Percentiles rank a stretch among this genome's conserved stretches.
Conservation (phyloP, 2,329 filamentous ascomycete species). For the Epichloe typhina region DNA sequence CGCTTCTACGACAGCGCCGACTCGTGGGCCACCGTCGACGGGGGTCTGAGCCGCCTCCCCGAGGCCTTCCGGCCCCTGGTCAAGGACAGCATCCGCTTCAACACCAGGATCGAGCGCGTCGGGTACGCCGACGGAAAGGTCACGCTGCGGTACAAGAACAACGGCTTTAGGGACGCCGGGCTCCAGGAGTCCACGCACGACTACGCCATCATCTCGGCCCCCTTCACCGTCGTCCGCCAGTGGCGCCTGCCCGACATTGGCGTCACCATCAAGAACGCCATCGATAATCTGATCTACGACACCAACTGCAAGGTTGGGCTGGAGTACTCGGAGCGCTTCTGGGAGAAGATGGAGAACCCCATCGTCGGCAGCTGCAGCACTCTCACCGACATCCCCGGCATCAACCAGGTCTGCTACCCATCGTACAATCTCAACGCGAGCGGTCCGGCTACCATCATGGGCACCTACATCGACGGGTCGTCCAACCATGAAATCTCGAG, state of each 20-base stretch:
- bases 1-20: conserved; percentile 8
- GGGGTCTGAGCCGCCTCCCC: conserved; percentile 21
- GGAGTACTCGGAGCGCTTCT: conserved; percentile 53
- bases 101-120: conserved; percentile 43
- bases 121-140: conserved; percentile 40
- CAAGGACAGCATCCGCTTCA: conserved; percentile 40
- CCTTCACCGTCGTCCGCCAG: conserved; percentile 50
- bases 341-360: conserved; percentile 35
- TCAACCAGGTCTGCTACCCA: conserved; percentile 53
- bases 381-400: conserved; percentile 42
- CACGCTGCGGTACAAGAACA: conserved; percentile 42
- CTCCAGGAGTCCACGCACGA: conserved; percentile 43
- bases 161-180: conserved; percentile 20
- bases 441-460: conserved; percentile 48
- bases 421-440: conserved; percentile 52
- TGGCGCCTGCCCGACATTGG: conserved; percentile 42
- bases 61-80: conserved; percentile 50
- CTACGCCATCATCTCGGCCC: conserved; percentile 52
- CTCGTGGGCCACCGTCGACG: conserved; percentile 12
- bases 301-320: conserved; percentile 47
- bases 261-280: conserved; percentile 31
- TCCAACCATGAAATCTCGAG: conserved; percentile 25
- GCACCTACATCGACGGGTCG: conserved; percentile 38
- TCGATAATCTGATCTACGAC: conserved; percentile 30
- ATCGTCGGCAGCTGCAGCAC: conserved; percentile 53